Evolutionary conservation across 352 stramenopile species (phyloP).

Genomic region (Pythium coloratum): DNA sequence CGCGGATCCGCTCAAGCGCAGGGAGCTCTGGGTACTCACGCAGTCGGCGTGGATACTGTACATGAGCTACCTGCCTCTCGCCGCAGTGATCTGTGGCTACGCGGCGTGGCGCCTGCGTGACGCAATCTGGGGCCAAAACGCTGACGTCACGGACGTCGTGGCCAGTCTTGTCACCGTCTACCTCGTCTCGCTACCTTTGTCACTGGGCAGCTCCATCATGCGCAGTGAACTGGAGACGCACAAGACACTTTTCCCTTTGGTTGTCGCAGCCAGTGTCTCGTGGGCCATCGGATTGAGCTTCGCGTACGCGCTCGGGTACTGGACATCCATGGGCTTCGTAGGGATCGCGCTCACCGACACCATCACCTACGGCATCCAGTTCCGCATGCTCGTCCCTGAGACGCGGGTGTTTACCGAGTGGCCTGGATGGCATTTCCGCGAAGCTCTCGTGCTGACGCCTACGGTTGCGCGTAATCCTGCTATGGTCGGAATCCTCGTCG

Average conservation of each 20-base stretch:
- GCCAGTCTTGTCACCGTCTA: slow-evolving; percentile 21
- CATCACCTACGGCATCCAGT: slow-evolving; percentile 40
- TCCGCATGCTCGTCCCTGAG: slow-evolving; percentile 37
- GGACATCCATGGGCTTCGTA: slow-evolving; percentile 37
- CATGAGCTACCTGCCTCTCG: slow-evolving; percentile 25
- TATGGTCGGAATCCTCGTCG: slow-evolving; percentile 44
- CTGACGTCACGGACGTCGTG: slow-evolving; percentile 26
- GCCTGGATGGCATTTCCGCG: slow-evolving; percentile 33
- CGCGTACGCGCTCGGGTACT: slow-evolving; percentile 42
- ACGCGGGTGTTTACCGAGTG: slow-evolving; percentile 29
- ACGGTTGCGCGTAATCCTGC: slow-evolving; percentile 28
- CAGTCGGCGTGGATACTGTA: slow-evolving; percentile 26
- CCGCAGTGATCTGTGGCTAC: slow-evolving; percentile 14
- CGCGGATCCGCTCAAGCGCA: slow-evolving; percentile 21
- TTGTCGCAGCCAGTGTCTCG: slow-evolving; percentile 8
- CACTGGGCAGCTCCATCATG: slow-evolving; percentile 19
- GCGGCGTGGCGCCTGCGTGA: slow-evolving; percentile 20
- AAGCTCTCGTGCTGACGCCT: slow-evolving; percentile 24
- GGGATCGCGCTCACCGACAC: slow-evolving; percentile 36
- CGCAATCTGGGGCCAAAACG: slow-evolving; percentile 24
- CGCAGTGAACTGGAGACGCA: slow-evolving; percentile 18
- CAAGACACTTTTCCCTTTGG: slow-evolving; percentile 11
- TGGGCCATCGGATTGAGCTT: slow-evolving; percentile 22
- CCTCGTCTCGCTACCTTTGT: slow-evolving; percentile 23
- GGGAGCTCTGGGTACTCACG: slow-evolving; percentile 19